Base-by-base conservation (phyloP, 371 early-diverging fungal genomes). In the Mucor saturninus region DNA sequence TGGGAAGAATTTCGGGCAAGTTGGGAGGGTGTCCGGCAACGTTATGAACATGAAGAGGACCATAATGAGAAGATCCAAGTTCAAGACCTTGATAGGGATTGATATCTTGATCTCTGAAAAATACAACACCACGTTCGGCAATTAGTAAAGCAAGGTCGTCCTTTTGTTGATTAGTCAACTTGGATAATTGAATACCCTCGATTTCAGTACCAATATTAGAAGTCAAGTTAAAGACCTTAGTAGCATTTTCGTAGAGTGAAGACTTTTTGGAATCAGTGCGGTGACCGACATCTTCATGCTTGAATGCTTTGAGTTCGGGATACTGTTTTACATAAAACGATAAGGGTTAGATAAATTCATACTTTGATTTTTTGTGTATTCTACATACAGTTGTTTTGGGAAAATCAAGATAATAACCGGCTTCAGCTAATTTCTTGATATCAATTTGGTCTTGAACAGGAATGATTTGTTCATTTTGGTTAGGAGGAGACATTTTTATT, bases 51-150 rank as follows among this genome's bases (percentile, higher is more conserved):
- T 63, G 68, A 9, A 65, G 66, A 50, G 42, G 67, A 39, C 71
- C 85, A 71, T 74, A 83, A 39, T 81, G 75, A 10, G 66, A 62
- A 10, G 66, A 62, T 7, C 83, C 85, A 8, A 88, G 72, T 42
- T 80, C 83, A 31, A 78, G 52, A 39, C 74, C 81, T 62, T 84
- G 75, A 28, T 84, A 74, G 55, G 71, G 59, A 57, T 73, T 75
- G 45, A 86, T 48, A 56, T 85, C 83, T 66, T 88, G 89, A 46
- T 84, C 71, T 7, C 84, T 73, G 65, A 88, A 81, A 60, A 85
- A 86, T 10, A 87, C 89, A 9, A 88, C 87, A 31, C 85, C 86
- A 43, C 89, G 79, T 55, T 84, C 77, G 28, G 86, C 76, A 37
- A 79, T 79, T 32, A 86, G 61, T n/a, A 81, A 69, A 14, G 87